Evolutionary conservation across 2,329 filamentous ascomycete species (phyloP).

Genomic region (Colletotrichum nymphaeae): DNA sequence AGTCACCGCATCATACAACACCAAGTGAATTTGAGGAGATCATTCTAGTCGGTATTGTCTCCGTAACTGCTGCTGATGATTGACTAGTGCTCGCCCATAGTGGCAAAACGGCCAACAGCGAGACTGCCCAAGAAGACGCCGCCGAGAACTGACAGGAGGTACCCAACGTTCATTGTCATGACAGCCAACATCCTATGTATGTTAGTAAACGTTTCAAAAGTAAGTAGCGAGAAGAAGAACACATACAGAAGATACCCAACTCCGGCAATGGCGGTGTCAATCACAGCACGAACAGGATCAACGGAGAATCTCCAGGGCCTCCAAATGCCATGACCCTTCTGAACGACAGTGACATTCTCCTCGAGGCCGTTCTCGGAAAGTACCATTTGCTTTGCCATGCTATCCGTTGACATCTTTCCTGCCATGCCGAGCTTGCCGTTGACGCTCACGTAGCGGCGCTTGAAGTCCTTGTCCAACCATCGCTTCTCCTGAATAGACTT

Average conservation of each 20-base stretch:
- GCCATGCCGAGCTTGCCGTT: constrained; percentile 70
- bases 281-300: constrained; percentile 77
- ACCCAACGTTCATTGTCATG: constrained; percentile 90
- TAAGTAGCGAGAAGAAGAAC: neutral
- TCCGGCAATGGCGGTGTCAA: constrained; percentile 79
- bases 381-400: constrained; percentile 72
- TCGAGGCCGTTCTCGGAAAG: constrained; percentile 83
- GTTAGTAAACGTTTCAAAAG: neutral
- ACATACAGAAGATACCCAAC: constrained; percentile 89
- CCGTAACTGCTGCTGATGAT: neutral
- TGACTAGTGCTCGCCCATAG: constrained; percentile 59
- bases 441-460: constrained; percentile 82
- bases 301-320: constrained; percentile 85
- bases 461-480: constrained; percentile 78
- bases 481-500: constrained; percentile 71
- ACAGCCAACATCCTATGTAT: constrained; percentile 83
- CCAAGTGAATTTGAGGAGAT: neutral
- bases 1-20: neutral
- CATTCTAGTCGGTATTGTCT: neutral
- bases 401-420: constrained; percentile 68
- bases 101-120: constrained; percentile 76
- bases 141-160: constrained; percentile 82
- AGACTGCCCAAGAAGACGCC: constrained; percentile 90
- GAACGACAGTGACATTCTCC: constrained; percentile 81
- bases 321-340: constrained; percentile 61